Evolutionary conservation across 164 flowering plant species (phyloP).

Genomic region (Annona squamosa): DNA sequence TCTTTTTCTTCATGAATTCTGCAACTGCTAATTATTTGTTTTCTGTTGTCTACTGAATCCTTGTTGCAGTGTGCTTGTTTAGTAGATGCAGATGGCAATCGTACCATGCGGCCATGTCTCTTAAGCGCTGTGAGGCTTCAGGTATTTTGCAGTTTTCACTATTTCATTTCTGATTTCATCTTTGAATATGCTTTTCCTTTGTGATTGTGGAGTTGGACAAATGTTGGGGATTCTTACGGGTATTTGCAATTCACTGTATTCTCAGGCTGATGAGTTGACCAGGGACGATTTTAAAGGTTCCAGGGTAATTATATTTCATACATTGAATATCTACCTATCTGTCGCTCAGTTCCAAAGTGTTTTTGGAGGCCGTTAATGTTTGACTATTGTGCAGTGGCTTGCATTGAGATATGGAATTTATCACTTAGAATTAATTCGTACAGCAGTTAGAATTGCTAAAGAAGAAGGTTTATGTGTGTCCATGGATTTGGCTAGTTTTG

Average conservation of each 20-base stretch:
- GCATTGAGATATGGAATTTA: slow-evolving; percentile 57
- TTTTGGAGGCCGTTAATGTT: background rate
- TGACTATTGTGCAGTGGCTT: slow-evolving; percentile 61
- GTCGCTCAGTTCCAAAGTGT: background rate
- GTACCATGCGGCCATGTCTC: slow-evolving; percentile 95
- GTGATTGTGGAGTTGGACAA: background rate
- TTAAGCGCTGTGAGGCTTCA: slow-evolving; percentile 75
- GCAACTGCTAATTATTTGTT: background rate
- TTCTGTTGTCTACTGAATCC: background rate
- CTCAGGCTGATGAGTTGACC: slow-evolving; percentile 64
- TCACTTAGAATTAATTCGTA: slow-evolving; percentile 59
- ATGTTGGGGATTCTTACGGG: background rate
- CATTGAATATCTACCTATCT: background rate
- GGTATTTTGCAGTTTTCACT: slow-evolving; percentile 29
- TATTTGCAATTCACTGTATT: slow-evolving; percentile 1
- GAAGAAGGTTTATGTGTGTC: slow-evolving; percentile 66
- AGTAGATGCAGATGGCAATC: slow-evolving; percentile 84
- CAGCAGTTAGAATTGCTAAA: slow-evolving; percentile 74
- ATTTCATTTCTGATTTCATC: background rate
- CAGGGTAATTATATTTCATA: slow-evolving; percentile 40
- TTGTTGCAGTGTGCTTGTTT: slow-evolving; percentile 76
- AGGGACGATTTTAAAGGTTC: slow-evolving; percentile 71
- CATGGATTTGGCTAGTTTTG: slow-evolving; percentile 91
- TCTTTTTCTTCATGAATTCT: background rate
- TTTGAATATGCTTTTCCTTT: no score